These are phyloP conservation scores for Microcyclospora pomicola DNA, from an alignment of 2,329 filamentous ascomycete species.

Conservation along the genomic window DNA sequence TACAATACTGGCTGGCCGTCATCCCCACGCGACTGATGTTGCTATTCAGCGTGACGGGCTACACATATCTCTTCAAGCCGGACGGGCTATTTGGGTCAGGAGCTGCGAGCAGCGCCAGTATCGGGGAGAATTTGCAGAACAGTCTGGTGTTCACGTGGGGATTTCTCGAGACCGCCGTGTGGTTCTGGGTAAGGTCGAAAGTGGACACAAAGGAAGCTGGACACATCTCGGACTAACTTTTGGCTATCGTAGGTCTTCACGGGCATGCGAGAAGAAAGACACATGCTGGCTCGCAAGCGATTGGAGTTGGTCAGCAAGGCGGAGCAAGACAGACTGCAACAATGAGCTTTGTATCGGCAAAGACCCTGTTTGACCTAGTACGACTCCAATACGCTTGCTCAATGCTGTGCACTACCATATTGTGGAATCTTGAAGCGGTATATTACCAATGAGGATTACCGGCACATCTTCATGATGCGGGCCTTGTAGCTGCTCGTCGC, in stretches of 20 bases:
- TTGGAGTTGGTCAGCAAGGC: constrained; percentile 21
- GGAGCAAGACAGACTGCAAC: constrained; percentile 18
- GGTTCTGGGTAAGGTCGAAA: constrained; percentile 58
- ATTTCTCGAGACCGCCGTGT: constrained; percentile 69
- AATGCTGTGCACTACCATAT: not conserved
- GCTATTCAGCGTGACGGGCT: constrained; percentile 47
- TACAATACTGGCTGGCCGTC: constrained; percentile 35
- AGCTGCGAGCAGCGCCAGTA: constrained; percentile 4
- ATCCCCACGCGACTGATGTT: constrained; percentile 53
- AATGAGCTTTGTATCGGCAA: not conserved
- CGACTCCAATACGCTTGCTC: not conserved
- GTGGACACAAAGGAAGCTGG: not conserved
- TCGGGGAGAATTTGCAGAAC: constrained; percentile 60
- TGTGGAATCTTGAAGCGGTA: not conserved
- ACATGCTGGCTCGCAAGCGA: constrained; percentile 21
- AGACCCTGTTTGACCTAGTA: not conserved
- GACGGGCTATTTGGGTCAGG: constrained; percentile 31
- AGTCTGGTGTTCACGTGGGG: constrained; percentile 71
- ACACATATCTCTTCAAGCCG: constrained; percentile 50
- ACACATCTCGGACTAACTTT: not conserved
- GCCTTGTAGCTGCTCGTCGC: no score
- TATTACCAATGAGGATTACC: not conserved
- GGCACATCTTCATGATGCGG: not conserved
- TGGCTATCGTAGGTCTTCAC: constrained; percentile 38
- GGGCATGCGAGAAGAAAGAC: constrained; percentile 52